Percentiles rank a stretch among this genome's conserved stretches.
Conservation (phyloP, 345 rosid species). For the Murraya paniculata region DNA sequence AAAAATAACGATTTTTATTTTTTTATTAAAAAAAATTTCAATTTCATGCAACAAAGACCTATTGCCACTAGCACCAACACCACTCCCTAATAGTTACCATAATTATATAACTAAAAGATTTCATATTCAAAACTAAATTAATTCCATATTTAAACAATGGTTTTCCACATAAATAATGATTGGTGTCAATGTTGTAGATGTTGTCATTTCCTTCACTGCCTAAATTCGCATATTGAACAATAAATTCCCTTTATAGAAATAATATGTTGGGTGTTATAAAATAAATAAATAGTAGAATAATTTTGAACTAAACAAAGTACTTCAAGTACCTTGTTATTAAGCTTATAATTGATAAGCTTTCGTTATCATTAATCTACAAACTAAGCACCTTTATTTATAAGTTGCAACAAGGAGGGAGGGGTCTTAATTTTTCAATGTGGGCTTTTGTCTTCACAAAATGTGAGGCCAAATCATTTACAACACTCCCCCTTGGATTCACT, state of each 20-base stretch:
- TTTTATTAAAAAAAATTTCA: not conserved
- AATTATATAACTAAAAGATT: not conserved
- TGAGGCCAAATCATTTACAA: too few relatives aligned
- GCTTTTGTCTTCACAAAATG: too few relatives aligned
- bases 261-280: too few relatives aligned
- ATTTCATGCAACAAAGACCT: not conserved
- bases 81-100: not conserved
- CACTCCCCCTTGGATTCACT: too few relatives aligned
- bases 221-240: slow-evolving; percentile 12
- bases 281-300: too few relatives aligned
- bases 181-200: slow-evolving; percentile 2
- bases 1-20: not conserved
- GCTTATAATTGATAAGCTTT: too few relatives aligned
- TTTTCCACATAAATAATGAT: not conserved
- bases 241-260: not conserved
- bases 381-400: too few relatives aligned
- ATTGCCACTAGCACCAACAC: not conserved
- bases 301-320: too few relatives aligned
- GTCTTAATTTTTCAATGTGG: too few relatives aligned
- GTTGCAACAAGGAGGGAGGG: too few relatives aligned
- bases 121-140: not conserved
- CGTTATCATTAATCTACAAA: too few relatives aligned
- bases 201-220: slow-evolving; percentile 3
- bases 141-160: not conserved
- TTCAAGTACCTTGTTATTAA: too few relatives aligned